phyloP scores from a whole-genome alignment of 768 basidiomycete genomes.

The Thelephora ganbajun region DNA sequence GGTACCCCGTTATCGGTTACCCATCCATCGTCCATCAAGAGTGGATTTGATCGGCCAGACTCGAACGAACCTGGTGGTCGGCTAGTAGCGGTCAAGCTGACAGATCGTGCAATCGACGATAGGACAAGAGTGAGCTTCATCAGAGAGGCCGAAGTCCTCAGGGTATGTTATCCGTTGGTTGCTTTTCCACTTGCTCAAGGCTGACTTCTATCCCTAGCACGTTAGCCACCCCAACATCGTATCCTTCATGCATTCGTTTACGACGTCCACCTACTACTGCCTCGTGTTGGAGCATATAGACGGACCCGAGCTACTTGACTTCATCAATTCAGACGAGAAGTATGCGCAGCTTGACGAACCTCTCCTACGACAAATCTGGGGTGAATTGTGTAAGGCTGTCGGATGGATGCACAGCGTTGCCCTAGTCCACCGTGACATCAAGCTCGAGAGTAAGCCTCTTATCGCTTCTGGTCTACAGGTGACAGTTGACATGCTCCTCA shows the following conservation, averaged over 20 bases:
- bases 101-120: constrained; percentile 36
- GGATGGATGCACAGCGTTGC: constrained; percentile 81
- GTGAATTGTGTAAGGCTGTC: constrained; percentile 64
- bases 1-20: background rate
- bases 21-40: background rate
- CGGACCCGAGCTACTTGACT: constrained; percentile 73
- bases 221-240: constrained; percentile 76
- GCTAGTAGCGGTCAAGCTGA: constrained; percentile 42
- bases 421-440: constrained; percentile 84
- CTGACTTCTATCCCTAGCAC: constrained; percentile 27
- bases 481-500: constrained; percentile 15
- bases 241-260: constrained; percentile 53
- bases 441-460: constrained; percentile 51
- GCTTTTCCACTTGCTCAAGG: constrained; percentile 4
- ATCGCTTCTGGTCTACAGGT: background rate
- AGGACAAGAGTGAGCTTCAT: constrained; percentile 67
- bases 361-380: constrained; percentile 56
- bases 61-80: constrained; percentile 28
- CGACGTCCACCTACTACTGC: constrained; percentile 59
- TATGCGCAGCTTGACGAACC: constrained; percentile 23
- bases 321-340: constrained; percentile 42
- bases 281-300: constrained; percentile 64
- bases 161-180: constrained; percentile 31
- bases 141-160: constrained; percentile 73
- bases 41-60: constrained; percentile 20